Conservation (phyloP, 495 filamentous ascomycete species). For the Penicillium bovifimosum region DNA sequence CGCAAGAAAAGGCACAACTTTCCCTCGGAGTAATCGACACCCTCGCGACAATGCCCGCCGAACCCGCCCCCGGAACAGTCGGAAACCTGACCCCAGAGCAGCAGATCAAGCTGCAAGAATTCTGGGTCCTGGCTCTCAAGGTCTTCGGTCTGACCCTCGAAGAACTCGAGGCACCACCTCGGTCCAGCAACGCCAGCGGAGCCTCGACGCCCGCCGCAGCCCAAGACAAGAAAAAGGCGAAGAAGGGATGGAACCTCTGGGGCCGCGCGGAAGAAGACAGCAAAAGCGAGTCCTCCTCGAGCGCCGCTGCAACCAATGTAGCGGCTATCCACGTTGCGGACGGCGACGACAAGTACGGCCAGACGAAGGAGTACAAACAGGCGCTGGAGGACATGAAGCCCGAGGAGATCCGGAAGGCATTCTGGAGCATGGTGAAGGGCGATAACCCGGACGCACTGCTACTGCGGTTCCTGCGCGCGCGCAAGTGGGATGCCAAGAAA, state of each 20-base stretch:
- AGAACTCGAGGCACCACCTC: slow-evolving; percentile 23
- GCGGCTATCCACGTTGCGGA: slow-evolving; percentile 42
- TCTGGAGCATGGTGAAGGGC: slow-evolving; percentile 96
- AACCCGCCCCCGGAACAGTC: slow-evolving; percentile 65
- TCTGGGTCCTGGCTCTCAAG: slow-evolving; percentile 74
- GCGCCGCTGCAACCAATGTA: slow-evolving; percentile 27
- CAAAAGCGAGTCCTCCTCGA: slow-evolving; percentile 26
- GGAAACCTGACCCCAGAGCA: slow-evolving; percentile 85
- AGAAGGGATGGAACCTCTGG: slow-evolving; percentile 57
- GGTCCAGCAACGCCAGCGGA: slow-evolving; percentile 8
- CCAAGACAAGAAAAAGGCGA: slow-evolving; percentile 60
- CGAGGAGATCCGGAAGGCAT: slow-evolving; percentile 70
- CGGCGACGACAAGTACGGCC: slow-evolving; percentile 87
- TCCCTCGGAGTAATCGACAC: slow-evolving; percentile 41
- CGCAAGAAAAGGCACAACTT: slow-evolving; percentile 15
- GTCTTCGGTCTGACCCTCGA: slow-evolving; percentile 64
- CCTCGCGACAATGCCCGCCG: slow-evolving; percentile 34
- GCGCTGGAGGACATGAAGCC: slow-evolving; percentile 70
- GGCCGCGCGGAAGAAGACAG: slow-evolving; percentile 49
- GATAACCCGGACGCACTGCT: slow-evolving; percentile 88
- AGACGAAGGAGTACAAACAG: slow-evolving; percentile 78
- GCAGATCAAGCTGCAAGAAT: slow-evolving; percentile 78
- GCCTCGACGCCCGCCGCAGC: slow-evolving; percentile 19
- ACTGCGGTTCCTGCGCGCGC: slow-evolving; percentile 81
- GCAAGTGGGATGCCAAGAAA: slow-evolving; percentile 94